These are phyloP conservation scores for Aspergillus asperescens DNA, from an alignment of 495 filamentous ascomycete species.

Conservation along the genomic window DNA sequence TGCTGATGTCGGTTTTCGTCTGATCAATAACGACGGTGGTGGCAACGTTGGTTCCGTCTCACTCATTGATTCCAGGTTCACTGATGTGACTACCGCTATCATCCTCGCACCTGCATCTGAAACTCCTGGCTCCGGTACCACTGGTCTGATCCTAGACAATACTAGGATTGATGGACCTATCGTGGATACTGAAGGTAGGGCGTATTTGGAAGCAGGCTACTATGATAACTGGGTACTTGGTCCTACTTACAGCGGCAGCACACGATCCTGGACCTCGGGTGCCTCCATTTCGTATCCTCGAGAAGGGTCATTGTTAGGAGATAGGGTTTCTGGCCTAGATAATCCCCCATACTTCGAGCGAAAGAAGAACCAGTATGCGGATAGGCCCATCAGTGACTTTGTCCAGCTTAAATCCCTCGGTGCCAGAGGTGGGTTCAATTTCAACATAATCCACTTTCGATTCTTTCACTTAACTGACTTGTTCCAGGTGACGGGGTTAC, in stretches of 20 bases:
- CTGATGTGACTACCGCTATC: slow-evolving; percentile 1
- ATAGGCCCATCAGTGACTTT: slow-evolving; percentile 17
- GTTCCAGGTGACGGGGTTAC: slow-evolving; percentile 34
- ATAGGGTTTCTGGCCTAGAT: background rate
- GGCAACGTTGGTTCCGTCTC: slow-evolving; percentile 4
- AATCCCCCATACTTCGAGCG: slow-evolving; percentile 6
- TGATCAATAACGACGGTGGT: background rate
- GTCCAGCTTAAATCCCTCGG: slow-evolving; percentile 45
- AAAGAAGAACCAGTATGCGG: slow-evolving; percentile 6
- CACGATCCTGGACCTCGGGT: background rate
- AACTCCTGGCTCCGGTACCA: slow-evolving; percentile 1
- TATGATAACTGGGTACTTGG: slow-evolving; percentile 1
- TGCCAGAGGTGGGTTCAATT: slow-evolving; percentile 15
- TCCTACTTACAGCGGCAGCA: background rate
- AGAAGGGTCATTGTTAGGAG: background rate
- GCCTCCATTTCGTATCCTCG: background rate
- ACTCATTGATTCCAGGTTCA: slow-evolving; percentile 6
- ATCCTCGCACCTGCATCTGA: background rate
- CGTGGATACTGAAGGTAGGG: slow-evolving; percentile 1
- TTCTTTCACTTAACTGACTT: background rate
- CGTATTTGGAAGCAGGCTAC: slow-evolving; percentile 1
- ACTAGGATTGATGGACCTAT: background rate
- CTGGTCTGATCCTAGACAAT: slow-evolving; percentile 5
- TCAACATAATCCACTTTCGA: background rate
- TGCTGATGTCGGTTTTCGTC: slow-evolving; percentile 2